Percentiles rank a stretch among this genome's conserved stretches.
phyloP scores from a whole-genome alignment of 306 rosid genomes.

The Sicyos edulis region DNA sequence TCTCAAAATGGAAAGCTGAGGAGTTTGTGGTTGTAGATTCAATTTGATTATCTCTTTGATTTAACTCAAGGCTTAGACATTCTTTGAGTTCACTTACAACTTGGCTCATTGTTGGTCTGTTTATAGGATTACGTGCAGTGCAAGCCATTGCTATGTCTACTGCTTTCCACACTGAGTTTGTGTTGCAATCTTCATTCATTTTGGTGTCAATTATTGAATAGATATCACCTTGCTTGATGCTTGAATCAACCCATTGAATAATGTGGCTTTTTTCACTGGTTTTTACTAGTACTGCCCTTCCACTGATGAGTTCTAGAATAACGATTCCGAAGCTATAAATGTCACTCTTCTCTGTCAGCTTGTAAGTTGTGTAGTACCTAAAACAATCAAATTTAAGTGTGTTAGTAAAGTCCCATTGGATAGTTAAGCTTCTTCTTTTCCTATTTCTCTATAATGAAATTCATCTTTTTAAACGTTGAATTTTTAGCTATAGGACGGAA shows the following conservation, averaged over 20 bases:
- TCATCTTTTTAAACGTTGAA: too few relatives aligned
- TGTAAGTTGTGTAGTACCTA: too few relatives aligned
- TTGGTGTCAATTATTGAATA: background rate
- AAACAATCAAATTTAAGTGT: too few relatives aligned
- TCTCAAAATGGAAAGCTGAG: background rate
- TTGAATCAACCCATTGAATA: conserved; percentile 11
- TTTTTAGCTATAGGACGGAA: too few relatives aligned
- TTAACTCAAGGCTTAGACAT: background rate
- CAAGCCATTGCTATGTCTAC: conserved; percentile 16
- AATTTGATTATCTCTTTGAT: background rate
- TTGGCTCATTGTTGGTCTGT: conserved; percentile 7
- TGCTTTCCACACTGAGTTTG: background rate
- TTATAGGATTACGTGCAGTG: background rate
- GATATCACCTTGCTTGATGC: conserved; percentile 5
- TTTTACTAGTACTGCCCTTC: background rate
- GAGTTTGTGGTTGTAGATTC: background rate
- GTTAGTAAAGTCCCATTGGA: too few relatives aligned
- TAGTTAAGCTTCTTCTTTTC: too few relatives aligned
- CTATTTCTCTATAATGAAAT: too few relatives aligned
- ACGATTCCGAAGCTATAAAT: conserved; percentile 18
- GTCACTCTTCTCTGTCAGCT: conserved; percentile 27
- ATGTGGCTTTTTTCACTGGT: conserved; percentile 3
- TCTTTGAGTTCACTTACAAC: background rate
- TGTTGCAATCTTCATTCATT: too few relatives aligned
- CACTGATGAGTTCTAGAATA: conserved; percentile 5